Conservation (phyloP, 164 flowering plant genomes). For the Berberis thunbergii region DNA sequence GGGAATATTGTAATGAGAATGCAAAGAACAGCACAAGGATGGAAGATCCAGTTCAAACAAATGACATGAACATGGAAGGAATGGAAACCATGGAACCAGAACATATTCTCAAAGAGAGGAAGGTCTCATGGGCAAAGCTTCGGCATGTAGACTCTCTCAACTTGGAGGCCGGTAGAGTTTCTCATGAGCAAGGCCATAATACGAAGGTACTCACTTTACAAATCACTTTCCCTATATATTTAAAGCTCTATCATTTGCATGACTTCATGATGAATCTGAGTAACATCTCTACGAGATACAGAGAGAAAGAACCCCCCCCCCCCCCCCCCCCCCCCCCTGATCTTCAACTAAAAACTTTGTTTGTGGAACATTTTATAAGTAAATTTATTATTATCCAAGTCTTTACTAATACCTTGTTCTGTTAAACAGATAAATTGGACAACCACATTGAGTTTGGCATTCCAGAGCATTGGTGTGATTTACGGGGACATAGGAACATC, state of each 20-base stretch:
- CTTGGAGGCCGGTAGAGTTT: conserved; percentile 54
- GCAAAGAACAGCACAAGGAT: neutral
- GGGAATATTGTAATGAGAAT: too few relatives aligned
- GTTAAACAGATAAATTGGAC: conserved; percentile 30
- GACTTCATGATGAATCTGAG: neutral
- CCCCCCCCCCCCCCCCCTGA: too few relatives aligned
- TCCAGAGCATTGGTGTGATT: conserved; percentile 57
- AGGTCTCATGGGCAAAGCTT: conserved; percentile 47
- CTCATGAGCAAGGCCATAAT: conserved; percentile 11
- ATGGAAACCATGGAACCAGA: neutral
- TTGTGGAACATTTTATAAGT: too few relatives aligned
- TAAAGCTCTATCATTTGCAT: neutral
- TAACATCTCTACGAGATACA: neutral
- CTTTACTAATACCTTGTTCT: neutral
- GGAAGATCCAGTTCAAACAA: neutral
- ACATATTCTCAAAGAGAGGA: conserved; percentile 21
- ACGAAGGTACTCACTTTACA: neutral
- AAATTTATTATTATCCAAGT: too few relatives aligned
- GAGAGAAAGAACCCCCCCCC: too few relatives aligned
- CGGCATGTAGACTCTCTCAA: conserved; percentile 50
- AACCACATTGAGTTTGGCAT: conserved; percentile 38
- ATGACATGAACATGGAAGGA: neutral
- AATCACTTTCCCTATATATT: neutral
- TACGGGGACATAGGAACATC: conserved; percentile 73
- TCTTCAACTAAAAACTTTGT: too few relatives aligned